phyloP scores from a whole-genome alignment of 441 rosid genomes.

The Macaranga tanarius region DNA sequence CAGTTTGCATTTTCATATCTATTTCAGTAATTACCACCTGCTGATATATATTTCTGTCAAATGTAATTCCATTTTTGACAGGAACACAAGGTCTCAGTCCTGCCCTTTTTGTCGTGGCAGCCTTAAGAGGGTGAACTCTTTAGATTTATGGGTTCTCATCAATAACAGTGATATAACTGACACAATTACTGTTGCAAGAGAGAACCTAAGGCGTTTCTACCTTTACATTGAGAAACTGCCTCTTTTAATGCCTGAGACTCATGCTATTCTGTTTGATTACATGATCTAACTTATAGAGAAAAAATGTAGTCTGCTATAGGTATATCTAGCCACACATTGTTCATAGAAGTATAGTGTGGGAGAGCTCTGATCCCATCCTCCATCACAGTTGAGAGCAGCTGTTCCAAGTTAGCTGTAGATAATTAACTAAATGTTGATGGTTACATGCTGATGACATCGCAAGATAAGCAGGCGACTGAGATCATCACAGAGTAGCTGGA shows the following conservation, averaged over 20 bases:
- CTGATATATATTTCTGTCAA: not conserved
- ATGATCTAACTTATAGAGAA: conserved; percentile 44
- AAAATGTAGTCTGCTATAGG: conserved; percentile 6
- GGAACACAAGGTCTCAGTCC: conserved; percentile 60
- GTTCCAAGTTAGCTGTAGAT: conserved; percentile 24
- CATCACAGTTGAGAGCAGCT: conserved; percentile 10
- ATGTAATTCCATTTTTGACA: conserved; percentile 23
- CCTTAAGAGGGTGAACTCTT: conserved; percentile 49
- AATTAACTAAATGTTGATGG: conserved; percentile 20
- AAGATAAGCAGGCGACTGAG: not conserved
- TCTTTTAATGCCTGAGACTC: conserved; percentile 40
- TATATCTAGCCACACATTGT: conserved; percentile 22
- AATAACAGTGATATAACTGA: conserved; percentile 42
- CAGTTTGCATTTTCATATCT: not conserved
- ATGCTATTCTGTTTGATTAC: conserved; percentile 50
- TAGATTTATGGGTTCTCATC: conserved; percentile 59
- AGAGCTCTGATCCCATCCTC: conserved; percentile 17
- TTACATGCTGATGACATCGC: conserved; percentile 2
- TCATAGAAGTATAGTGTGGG: conserved; percentile 20
- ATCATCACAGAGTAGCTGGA: not conserved
- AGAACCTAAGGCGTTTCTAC: conserved; percentile 51
- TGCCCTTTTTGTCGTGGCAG: conserved; percentile 70
- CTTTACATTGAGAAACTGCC: conserved; percentile 56
- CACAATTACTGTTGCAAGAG: conserved; percentile 45
- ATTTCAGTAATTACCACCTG: not conserved